Conservation (phyloP, 75 land plant genomes). For the Adiantum capillusveneris region DNA sequence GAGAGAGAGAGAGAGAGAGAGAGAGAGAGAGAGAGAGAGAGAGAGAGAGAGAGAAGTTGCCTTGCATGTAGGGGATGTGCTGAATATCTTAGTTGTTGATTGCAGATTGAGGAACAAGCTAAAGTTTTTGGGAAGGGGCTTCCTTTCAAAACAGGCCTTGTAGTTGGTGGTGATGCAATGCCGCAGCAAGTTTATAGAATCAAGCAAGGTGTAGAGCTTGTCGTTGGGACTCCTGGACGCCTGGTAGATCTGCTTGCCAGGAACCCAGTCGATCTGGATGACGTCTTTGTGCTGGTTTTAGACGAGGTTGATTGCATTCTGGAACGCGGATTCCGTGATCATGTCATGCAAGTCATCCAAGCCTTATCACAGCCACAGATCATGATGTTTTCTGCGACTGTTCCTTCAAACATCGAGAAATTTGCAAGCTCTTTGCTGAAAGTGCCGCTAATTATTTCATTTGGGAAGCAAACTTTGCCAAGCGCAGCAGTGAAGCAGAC, state of each 20-base stretch:
- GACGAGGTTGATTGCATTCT: constrained; percentile 96
- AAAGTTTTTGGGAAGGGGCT: constrained; percentile 68
- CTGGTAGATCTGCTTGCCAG: constrained; percentile 69
- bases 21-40: no score
- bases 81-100: no score
- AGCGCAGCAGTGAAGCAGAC: constrained; percentile 63
- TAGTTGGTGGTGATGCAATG: constrained; percentile 88
- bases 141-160: constrained; percentile 75
- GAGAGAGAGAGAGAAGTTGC: no score
- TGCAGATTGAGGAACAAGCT: constrained; percentile 84
- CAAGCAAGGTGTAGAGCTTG: constrained; percentile 70
- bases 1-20: no score
- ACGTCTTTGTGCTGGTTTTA: constrained; percentile 55
- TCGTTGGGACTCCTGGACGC: constrained; percentile 84
- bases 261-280: constrained; percentile 50
- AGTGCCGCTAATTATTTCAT: constrained; percentile 37
- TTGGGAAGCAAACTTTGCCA: constrained; percentile 50
- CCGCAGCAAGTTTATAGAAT: constrained; percentile 64
- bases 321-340: constrained; percentile 71
- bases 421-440: constrained; percentile 40
- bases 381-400: constrained; percentile 83
- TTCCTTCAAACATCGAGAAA: constrained; percentile 56
- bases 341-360: constrained; percentile 74
- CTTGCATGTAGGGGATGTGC: no score
- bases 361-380: constrained; percentile 69